phyloP scores from a whole-genome alignment of 306 rosid genomes.

The Malus domestica region DNA sequence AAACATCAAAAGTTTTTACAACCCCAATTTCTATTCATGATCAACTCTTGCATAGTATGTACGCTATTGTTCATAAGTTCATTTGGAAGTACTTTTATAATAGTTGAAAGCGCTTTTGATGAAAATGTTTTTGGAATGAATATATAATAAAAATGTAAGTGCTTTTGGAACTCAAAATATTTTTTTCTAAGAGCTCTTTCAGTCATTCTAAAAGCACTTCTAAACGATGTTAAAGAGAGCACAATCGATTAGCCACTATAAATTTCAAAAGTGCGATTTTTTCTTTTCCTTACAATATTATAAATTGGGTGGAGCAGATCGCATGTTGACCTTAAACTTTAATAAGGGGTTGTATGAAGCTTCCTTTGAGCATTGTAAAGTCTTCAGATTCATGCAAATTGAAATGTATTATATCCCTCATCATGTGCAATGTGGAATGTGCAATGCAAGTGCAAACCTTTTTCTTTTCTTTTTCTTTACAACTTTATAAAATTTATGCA shows the following conservation, averaged over 20 bases:
- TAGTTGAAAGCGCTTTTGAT: no score
- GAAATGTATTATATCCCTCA: no score
- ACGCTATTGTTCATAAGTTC: no score
- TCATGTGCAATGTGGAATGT: neutral
- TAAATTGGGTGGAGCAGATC: neutral
- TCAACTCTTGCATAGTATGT: no score
- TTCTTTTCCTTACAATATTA: neutral
- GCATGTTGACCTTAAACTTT: neutral
- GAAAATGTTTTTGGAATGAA: no score
- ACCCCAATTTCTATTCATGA: neutral
- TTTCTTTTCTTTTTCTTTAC: neutral
- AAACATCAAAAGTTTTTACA: neutral
- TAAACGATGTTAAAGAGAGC: no score
- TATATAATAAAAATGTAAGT: no score
- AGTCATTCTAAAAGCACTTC: no score
- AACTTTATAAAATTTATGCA: neutral
- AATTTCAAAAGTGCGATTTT: neutral
- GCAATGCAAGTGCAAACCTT: neutral
- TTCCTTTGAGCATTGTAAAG: neutral
- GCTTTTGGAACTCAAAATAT: no score
- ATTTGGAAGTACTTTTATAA: no score
- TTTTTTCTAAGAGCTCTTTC: rapidly evolving
- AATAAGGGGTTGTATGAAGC: neutral
- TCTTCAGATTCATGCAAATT: neutral
- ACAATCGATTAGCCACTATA: neutral